These are phyloP conservation scores for Lipomyces anomalus DNA, from an alignment of 805 yeast genomes.

Conservation along the genomic window DNA sequence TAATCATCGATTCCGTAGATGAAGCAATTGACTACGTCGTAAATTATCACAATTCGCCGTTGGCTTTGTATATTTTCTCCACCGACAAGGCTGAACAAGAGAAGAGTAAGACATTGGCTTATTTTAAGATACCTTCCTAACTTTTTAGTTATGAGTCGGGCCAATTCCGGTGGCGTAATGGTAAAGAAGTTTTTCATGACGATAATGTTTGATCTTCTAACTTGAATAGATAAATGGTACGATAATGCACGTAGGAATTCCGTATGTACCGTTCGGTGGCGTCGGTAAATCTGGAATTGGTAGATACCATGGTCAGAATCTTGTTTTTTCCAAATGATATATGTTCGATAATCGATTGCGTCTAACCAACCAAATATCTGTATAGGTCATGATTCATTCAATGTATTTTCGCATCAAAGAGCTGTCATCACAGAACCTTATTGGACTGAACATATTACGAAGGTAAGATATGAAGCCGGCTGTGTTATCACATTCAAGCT, in stretches of 20 bases:
- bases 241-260: slow-evolving; percentile 60
- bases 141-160: no score
- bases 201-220: no score
- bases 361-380: no score
- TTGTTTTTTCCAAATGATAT: no score
- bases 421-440: slow-evolving; percentile 58
- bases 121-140: slow-evolving; percentile 69
- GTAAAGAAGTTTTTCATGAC: no score
- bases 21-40: slow-evolving; percentile 37
- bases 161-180: no score
- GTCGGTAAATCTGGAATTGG: slow-evolving; percentile 82
- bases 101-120: slow-evolving; percentile 45
- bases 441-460: slow-evolving; percentile 54
- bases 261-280: slow-evolving; percentile 84
- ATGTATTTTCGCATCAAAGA: slow-evolving; percentile 72
- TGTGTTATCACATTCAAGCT: neutral
- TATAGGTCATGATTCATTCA: slow-evolving; percentile 51
- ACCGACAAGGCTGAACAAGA: slow-evolving; percentile 43
- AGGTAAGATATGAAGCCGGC: slow-evolving; percentile 62
- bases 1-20: slow-evolving; percentile 46
- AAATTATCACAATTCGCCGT: slow-evolving; percentile 61
- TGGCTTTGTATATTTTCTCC: slow-evolving; percentile 70
- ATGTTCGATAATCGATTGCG: no score
- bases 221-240: slow-evolving; percentile 77
- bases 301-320: slow-evolving; percentile 83